Evolutionary conservation across 2,329 filamentous ascomycete species (phyloP), one percentile per base, ranked within the genome.

Genomic region (Fusarium armeniacum): DNA sequence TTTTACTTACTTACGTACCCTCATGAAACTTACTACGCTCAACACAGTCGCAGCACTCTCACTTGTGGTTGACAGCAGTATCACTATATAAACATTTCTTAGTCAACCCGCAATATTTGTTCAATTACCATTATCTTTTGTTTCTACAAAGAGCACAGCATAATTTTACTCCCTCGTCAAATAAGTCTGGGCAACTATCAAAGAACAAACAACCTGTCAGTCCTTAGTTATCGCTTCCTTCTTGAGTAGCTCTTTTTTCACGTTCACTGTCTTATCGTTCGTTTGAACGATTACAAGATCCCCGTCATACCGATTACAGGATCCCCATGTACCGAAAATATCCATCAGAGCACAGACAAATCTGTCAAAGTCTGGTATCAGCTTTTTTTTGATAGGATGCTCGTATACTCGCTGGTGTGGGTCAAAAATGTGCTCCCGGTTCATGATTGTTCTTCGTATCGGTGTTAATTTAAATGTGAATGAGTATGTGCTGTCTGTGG

Each of bases 331-430:
- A 10, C 33, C 62, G 4, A 45, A 33, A 10, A 57, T 11, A 2
- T 45, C 28, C 13, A 50, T 40, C 8, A 64, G n/a, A 26, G 38
- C 38, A 2, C 12, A 3, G 7, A 50, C 6, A 10, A 64, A 12
- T 6, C 4, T 9, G 3, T 9, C 6, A 13, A 12, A 9, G 13
- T 45, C 26, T 11, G 18, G 15, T 12, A 64, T 15, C n/a, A 40
- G 26, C 16, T 26, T 44, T 18, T 11, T 43, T 5, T 20, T 16
- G 24, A 64, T 26, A 1, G 13, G 6, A 13, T 58, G 33, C 12
- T 7, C 20, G 20, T 36, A 35, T 8, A 47, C 4, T 6, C 9
- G 6, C n/a, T 55, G n/a, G 0, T 4, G n/a, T 2, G 1, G 1
- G 15, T 45, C 13, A 1, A 58, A 10, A 0, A 44, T 7, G 6